Evolutionary conservation across 116 monocot genomes (phyloP).

Genomic region (Iris pallida): DNA sequence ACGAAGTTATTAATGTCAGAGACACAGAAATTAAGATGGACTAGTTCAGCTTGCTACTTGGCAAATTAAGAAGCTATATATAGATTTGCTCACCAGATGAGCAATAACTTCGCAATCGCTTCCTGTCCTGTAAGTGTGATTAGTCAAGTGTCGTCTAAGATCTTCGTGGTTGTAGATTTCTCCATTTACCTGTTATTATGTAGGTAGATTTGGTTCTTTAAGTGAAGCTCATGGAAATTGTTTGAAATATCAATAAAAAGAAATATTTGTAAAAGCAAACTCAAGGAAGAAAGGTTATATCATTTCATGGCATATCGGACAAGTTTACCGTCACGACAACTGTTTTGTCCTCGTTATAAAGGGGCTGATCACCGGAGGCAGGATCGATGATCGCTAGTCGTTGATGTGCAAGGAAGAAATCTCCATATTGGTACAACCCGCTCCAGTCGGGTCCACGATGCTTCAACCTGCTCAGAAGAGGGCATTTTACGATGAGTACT

Average conservation of each 20-base stretch:
- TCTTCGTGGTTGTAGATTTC: slow-evolving; percentile 88
- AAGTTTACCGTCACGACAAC: slow-evolving; percentile 65
- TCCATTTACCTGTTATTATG: slow-evolving; percentile 57
- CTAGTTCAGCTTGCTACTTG: background rate
- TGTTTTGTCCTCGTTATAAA: slow-evolving; percentile 69
- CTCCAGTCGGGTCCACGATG: slow-evolving; percentile 86
- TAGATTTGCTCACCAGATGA: slow-evolving; percentile 36
- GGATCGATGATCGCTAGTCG: slow-evolving; percentile 76
- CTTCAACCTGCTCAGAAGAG: slow-evolving; percentile 39
- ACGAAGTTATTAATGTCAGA: background rate
- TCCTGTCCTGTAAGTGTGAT: slow-evolving; percentile 65
- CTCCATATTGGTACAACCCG: slow-evolving; percentile 54
- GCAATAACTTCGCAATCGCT: slow-evolving; percentile 83
- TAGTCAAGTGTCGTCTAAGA: slow-evolving; percentile 33
- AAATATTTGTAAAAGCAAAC: background rate
- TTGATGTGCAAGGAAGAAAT: slow-evolving; percentile 60
- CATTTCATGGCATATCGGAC: background rate
- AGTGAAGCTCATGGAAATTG: background rate
- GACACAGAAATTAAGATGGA: background rate
- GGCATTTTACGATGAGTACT: no score
- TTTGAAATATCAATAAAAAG: background rate
- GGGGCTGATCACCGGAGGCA: slow-evolving; percentile 74
- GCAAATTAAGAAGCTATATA: background rate
- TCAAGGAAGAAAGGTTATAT: background rate
- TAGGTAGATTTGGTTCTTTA: background rate